phyloP scores from a whole-genome alignment of 352 stramenopile genomes.

The Phytophthora colocasiae region DNA sequence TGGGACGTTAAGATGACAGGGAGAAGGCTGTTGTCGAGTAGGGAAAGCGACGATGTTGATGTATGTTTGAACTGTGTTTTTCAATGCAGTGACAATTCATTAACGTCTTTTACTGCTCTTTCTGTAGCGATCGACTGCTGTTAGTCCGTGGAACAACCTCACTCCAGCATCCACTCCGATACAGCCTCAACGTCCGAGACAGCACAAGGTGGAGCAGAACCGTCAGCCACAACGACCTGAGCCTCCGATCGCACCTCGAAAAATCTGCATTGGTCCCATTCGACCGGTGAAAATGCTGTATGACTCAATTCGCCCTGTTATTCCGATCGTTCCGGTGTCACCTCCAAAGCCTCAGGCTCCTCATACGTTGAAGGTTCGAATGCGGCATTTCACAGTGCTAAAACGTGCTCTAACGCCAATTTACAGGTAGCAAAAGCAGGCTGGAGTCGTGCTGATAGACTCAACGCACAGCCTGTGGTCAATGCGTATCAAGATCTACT shows the following conservation, averaged over 20 bases:
- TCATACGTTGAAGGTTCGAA: constrained; percentile 22
- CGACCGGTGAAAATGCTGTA: constrained; percentile 33
- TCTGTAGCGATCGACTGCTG: constrained; percentile 14
- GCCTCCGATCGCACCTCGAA: constrained; percentile 15
- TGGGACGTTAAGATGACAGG: constrained; percentile 12
- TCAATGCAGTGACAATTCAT: not conserved
- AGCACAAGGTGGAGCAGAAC: constrained; percentile 4
- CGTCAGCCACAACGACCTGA: constrained; percentile 9
- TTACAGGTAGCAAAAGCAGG: constrained; percentile 27
- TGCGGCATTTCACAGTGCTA: not conserved
- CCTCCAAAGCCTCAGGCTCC: constrained; percentile 6
- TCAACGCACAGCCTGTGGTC: constrained; percentile 51
- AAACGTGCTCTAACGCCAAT: not conserved
- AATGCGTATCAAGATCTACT: constrained; percentile 63
- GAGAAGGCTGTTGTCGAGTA: constrained; percentile 15
- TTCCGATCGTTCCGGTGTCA: constrained; percentile 12
- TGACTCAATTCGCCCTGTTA: not conserved
- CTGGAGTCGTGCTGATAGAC: constrained; percentile 17
- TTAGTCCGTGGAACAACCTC: constrained; percentile 32
- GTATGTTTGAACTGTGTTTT: constrained; percentile 2
- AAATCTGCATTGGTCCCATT: constrained; percentile 31
- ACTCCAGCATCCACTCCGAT: constrained; percentile 30
- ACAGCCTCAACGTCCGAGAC: constrained; percentile 13
- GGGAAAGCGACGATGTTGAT: constrained; percentile 25
- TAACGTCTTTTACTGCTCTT: not conserved